A percentile compares a stretch with the other conserved stretches of the same genome.
Evolutionary conservation across 768 basidiomycete genomes (phyloP).

Genomic region (Arthromyces matolae): DNA sequence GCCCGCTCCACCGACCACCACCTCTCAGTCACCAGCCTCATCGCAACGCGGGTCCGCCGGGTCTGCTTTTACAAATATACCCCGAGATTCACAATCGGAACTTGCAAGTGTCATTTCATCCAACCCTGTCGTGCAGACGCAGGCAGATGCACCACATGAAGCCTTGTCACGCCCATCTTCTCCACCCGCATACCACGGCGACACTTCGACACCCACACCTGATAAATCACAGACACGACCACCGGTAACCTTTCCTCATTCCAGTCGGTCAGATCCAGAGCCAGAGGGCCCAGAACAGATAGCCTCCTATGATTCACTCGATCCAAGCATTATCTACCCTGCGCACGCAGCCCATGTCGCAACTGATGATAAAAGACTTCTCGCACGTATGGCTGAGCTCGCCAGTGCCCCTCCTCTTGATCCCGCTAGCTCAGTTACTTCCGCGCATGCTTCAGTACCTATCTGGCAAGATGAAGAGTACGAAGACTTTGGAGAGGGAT

Average conservation of each 20-base stretch:
- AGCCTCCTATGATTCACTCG: slow-evolving; percentile 3
- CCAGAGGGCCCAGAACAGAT: too few species aligned
- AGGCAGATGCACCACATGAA: slow-evolving; percentile 9
- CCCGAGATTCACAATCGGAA: neutral
- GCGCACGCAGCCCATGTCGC: slow-evolving; percentile 54
- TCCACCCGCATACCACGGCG: slow-evolving; percentile 44
- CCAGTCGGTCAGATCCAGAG: slow-evolving; percentile 12
- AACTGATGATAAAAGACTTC: slow-evolving; percentile 59
- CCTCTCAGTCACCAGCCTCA: too few species aligned
- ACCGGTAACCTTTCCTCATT: slow-evolving; percentile 4
- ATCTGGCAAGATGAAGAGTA: slow-evolving; percentile 50
- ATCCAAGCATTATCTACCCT: slow-evolving; percentile 16
- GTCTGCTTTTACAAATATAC: slow-evolving; percentile 6
- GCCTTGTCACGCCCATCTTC: slow-evolving; percentile 13
- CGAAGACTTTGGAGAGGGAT: slow-evolving; percentile 30
- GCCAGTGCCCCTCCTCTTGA: slow-evolving; percentile 51
- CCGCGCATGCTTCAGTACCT: slow-evolving; percentile 42
- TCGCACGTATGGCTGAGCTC: slow-evolving; percentile 48
- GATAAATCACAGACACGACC: neutral
- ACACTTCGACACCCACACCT: slow-evolving; percentile 14
- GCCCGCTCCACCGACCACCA: slow-evolving; percentile 5
- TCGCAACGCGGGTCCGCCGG: too few species aligned
- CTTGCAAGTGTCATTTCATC: neutral
- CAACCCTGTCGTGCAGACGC: slow-evolving; percentile 16
- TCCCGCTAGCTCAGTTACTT: slow-evolving; percentile 11